Conservation (phyloP, 176 grass and related monocot species). For the Zizania latifolia region DNA sequence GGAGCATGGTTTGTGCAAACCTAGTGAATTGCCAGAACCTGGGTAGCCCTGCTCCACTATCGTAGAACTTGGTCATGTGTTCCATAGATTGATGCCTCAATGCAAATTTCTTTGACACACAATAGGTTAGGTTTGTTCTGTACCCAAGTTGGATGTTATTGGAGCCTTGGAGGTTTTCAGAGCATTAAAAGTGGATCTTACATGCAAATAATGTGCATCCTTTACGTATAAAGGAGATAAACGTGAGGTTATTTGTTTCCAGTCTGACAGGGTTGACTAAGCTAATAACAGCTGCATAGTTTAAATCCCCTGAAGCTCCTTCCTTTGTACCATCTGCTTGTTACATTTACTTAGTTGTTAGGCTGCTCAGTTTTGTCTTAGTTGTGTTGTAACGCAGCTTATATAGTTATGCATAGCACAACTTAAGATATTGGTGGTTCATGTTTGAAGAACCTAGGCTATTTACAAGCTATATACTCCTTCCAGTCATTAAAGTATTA, state of each 20-base stretch:
- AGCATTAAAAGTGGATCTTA: background rate
- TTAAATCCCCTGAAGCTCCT: background rate
- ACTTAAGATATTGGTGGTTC: background rate
- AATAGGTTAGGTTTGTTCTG: background rate
- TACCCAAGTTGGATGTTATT: background rate
- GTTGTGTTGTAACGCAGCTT: background rate
- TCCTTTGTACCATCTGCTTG: background rate
- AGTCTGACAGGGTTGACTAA: background rate
- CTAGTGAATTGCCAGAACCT: background rate
- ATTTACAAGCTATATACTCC: background rate
- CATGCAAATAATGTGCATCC: background rate
- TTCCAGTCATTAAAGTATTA: too few species aligned
- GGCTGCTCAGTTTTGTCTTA: background rate
- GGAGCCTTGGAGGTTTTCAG: background rate
- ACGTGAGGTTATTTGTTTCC: background rate
- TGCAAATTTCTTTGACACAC: background rate
- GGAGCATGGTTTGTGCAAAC: background rate
- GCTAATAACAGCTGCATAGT: background rate
- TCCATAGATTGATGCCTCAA: background rate
- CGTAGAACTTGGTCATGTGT: background rate
- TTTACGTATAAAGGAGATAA: background rate
- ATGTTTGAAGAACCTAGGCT: background rate
- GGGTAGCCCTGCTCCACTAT: background rate
- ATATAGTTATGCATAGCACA: background rate
- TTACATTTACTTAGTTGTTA: background rate